These are phyloP conservation scores for Sechiopsis laciniata DNA, from an alignment of 306 rosid species.

Conservation along the genomic window DNA sequence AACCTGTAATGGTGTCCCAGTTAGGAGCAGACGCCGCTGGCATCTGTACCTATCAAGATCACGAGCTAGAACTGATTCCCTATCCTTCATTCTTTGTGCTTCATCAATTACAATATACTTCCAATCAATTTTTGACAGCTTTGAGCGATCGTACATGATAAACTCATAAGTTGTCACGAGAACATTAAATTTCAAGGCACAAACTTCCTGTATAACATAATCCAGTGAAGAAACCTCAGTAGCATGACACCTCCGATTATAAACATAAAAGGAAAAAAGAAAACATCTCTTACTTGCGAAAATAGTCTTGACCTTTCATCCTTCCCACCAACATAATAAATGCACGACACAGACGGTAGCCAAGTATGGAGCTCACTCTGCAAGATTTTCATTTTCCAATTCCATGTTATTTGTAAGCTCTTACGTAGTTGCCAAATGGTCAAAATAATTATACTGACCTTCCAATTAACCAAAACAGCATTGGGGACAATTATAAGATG, in stretches of 20 bases:
- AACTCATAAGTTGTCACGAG: constrained; percentile 99
- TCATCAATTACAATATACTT: constrained; percentile 95
- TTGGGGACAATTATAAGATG: constrained; percentile 98
- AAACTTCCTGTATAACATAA: constrained; percentile 60
- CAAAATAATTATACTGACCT: constrained; percentile 41
- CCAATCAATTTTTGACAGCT: constrained; percentile 93
- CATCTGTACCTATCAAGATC: constrained; percentile 97
- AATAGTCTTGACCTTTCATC: constrained; percentile 85
- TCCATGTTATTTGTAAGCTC: constrained; percentile 13
- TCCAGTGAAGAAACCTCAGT: constrained; percentile 20
- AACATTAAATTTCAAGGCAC: constrained; percentile 91
- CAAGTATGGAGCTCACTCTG: constrained; percentile 90
- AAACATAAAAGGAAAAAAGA: constrained; percentile 20
- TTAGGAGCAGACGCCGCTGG: constrained; percentile 88
- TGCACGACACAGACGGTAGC: constrained; percentile 95
- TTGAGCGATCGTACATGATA: constrained; percentile 98
- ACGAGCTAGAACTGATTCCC: constrained; percentile 95
- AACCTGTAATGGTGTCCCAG: constrained; percentile 98
- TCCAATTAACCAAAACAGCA: constrained; percentile 99
- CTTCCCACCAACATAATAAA: constrained; percentile 88
- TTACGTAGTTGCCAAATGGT: constrained; percentile 11
- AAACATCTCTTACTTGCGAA: constrained; percentile 62
- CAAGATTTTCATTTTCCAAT: constrained; percentile 29
- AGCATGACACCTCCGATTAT: constrained; percentile 19
- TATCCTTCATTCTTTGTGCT: constrained; percentile 98